Evolutionary conservation across 2,329 filamentous ascomycete genomes (phyloP).

Genomic region (Aciculosporium take): DNA sequence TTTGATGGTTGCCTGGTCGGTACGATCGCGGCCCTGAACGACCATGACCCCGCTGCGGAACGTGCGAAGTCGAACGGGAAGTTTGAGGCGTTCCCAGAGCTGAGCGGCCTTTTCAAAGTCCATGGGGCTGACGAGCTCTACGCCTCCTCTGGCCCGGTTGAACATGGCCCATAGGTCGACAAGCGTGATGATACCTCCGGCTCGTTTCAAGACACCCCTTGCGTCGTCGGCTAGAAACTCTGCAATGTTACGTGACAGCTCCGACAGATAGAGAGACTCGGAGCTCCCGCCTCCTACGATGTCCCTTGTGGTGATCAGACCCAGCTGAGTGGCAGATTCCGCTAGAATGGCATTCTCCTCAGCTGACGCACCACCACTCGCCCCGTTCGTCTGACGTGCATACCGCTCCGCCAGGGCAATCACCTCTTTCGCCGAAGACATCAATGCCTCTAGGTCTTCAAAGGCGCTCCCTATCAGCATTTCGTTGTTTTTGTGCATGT

Average conservation of each 20-base stretch:
- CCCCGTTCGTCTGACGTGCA: slow-evolving; percentile 49
- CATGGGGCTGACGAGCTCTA: slow-evolving; percentile 80
- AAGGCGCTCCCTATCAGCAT: slow-evolving; percentile 86
- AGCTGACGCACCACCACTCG: slow-evolving; percentile 43
- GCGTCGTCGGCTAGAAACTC: slow-evolving; percentile 82
- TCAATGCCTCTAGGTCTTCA: slow-evolving; percentile 88
- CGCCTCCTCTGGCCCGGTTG: slow-evolving; percentile 81
- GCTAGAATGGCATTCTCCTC: slow-evolving; percentile 65
- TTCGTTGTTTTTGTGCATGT: slow-evolving; percentile 84
- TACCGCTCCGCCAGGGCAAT: slow-evolving; percentile 85
- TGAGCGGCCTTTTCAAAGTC: slow-evolving; percentile 85
- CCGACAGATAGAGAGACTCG: slow-evolving; percentile 78
- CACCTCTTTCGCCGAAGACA: slow-evolving; percentile 95
- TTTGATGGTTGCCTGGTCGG: slow-evolving; percentile 76
- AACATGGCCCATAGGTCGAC: slow-evolving; percentile 92
- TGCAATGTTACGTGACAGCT: slow-evolving; percentile 69
- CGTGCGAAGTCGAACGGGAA: slow-evolving; percentile 73
- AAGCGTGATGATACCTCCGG: slow-evolving; percentile 77
- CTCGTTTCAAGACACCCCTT: slow-evolving; percentile 59
- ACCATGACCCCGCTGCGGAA: slow-evolving; percentile 94
- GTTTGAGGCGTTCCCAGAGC: slow-evolving; percentile 73
- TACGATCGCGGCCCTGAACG: slow-evolving; percentile 76
- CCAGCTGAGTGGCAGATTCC: slow-evolving; percentile 65
- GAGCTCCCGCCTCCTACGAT: slow-evolving; percentile 66
- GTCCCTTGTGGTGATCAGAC: slow-evolving; percentile 87